Evolutionary conservation across 495 filamentous ascomycete genomes (phyloP).

Genomic region (Penicillium chermesinum): DNA sequence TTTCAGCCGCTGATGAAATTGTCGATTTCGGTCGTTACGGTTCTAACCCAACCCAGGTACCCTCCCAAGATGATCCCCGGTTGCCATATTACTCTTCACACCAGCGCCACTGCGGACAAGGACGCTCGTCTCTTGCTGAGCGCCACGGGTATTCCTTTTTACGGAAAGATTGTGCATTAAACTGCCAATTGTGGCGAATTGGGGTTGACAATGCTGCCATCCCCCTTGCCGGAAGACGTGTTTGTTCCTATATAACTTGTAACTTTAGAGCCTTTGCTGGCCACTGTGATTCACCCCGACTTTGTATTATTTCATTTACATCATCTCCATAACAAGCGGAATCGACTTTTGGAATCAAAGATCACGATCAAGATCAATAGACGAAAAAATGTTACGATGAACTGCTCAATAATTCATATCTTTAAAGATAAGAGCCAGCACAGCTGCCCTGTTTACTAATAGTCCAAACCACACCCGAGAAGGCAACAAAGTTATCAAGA

Average conservation of each 20-base stretch:
- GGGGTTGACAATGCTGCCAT: conserved; percentile 3
- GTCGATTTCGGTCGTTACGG: background rate
- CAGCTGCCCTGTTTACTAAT: background rate
- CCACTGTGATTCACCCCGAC: conserved; percentile 22
- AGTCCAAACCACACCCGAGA: background rate
- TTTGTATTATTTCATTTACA: conserved; percentile 26
- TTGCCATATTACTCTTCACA: conserved; percentile 81
- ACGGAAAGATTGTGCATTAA: conserved; percentile 62
- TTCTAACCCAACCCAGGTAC: conserved; percentile 45
- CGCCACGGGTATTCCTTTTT: conserved; percentile 75
- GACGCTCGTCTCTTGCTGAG: conserved; percentile 84
- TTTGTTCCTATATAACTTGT: conserved; percentile 23
- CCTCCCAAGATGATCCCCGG: conserved; percentile 91
- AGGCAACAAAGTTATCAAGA: conserved; percentile 2
- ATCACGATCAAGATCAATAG: too few species aligned
- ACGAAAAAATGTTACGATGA: background rate
- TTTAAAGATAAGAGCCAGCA: background rate
- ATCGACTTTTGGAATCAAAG: background rate
- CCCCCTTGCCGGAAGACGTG: conserved; percentile 8
- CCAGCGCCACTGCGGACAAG: conserved; percentile 79
- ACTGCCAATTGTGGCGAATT: background rate
- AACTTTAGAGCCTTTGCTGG: conserved; percentile 32
- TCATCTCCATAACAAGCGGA: conserved; percentile 14
- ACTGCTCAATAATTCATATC: background rate
- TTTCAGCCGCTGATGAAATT: background rate